Evolutionary conservation across 805 yeast species (phyloP), one percentile per base, ranked within the genome.

Genomic region (Kodamaea fukazawae): DNA sequence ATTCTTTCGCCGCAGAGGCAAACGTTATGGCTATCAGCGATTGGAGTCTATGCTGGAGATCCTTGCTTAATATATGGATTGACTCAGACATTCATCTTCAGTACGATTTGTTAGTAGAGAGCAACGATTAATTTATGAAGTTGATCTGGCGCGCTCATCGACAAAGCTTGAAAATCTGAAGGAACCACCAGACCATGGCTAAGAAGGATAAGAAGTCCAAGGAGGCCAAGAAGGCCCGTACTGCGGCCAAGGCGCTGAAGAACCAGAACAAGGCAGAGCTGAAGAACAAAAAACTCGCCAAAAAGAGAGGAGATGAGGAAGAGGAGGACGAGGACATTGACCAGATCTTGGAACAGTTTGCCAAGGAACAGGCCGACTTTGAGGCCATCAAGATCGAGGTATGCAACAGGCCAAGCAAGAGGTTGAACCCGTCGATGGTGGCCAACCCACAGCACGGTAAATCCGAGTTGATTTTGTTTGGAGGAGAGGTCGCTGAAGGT

Each of bases 271-370:
- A 93, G 57, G 81, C 93, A 7, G 93, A 81, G 32, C 51, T 60
- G 6, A 90, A 87, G 63, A 71, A 75, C 51, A 86, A 89, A 62
- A 87, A 88, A 58, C 69, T 75, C 51, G 81, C 86, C 39, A 79
- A 81, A 46, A 88, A 88, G 58, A 63, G 69, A 32, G 90, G 86
- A 2, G 95, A 82, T 17, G 87, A 80, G 38, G 95, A 86, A 31
- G 89, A 86, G 27, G 95, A 86, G 48, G 95, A 87, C 49, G 72
- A 83, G 44, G 96, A 88, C 58, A 79, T 91, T 37, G 98, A 91
- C 59, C 84, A 84, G 49, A 76, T 91, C 34, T 67, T 91, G 39
- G 84, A 78, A 23, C 83, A 83, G 46, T 83, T 80, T 52, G 88
- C 90, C 41, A 70, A 75, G 47, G 86, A 90, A 53, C 98, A 93